Conservation (phyloP, 2,329 filamentous ascomycete genomes). For the Colletotrichum sublineola region DNA sequence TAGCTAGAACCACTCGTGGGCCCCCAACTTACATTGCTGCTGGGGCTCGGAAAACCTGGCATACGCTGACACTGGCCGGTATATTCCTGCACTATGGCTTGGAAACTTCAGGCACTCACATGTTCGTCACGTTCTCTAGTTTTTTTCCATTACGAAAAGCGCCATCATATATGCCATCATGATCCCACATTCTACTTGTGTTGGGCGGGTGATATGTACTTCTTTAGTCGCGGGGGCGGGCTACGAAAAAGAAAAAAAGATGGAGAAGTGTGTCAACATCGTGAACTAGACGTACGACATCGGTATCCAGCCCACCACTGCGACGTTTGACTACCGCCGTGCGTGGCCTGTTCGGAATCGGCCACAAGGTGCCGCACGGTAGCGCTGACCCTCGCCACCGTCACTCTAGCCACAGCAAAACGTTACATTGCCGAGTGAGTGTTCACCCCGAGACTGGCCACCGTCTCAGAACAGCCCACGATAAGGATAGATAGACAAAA, state of each 20-base stretch:
- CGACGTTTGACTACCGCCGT: neutral
- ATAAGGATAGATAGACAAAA: neutral
- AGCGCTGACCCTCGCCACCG: neutral
- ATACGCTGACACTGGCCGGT: too few relatives aligned
- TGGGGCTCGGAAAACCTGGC: neutral
- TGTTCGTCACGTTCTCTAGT: neutral
- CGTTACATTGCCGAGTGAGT: neutral
- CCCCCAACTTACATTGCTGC: neutral
- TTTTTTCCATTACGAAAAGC: neutral
- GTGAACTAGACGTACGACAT: neutral
- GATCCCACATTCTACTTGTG: neutral
- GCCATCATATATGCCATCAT: neutral
- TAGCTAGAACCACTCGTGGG: neutral
- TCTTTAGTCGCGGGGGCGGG: too few relatives aligned
- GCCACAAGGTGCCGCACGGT: neutral
- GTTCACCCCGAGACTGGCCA: neutral
- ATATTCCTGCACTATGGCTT: too few relatives aligned
- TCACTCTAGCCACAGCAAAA: conserved; percentile 2
- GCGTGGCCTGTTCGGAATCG: neutral
- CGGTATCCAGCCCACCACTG: neutral
- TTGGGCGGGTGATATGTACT: neutral
- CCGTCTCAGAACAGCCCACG: neutral
- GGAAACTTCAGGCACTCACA: neutral
- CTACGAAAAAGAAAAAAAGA: neutral
- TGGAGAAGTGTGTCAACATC: too few relatives aligned